These are phyloP conservation scores for Chlorella ohadii DNA, from an alignment of 139 green algal genomes.

Conservation along the genomic window DNA sequence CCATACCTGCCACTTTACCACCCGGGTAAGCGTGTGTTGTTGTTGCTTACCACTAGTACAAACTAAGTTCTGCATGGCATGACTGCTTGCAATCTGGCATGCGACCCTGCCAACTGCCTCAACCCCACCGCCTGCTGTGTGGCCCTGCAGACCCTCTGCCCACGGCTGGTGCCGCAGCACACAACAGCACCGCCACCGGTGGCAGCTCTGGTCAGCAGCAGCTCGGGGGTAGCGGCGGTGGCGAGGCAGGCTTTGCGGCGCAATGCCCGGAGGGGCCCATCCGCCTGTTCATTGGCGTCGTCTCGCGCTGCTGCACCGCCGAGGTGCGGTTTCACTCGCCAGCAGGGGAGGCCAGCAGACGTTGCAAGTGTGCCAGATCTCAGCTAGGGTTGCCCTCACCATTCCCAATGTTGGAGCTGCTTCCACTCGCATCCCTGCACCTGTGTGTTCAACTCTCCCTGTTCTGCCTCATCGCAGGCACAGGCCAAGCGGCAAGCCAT, in stretches of 20 bases:
- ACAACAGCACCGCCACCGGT: neutral
- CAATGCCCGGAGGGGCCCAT: constrained; percentile 30
- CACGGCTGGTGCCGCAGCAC: neutral
- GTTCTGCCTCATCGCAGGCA: neutral
- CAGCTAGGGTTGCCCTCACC: no score
- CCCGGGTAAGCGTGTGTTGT: neutral
- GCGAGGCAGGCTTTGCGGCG: neutral
- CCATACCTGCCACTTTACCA: constrained; percentile 19
- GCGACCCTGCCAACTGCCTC: no score
- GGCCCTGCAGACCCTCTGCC: neutral
- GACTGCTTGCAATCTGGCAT: no score
- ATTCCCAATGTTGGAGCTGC: no score
- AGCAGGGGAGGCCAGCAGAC: no score
- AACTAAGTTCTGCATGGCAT: no score
- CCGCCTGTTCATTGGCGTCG: constrained; percentile 49
- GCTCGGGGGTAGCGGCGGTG: no score
- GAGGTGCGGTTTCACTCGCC: neutral
- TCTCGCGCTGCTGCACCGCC: constrained; percentile 26
- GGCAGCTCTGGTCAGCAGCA: neutral
- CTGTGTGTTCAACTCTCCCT: no score
- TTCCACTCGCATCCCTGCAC: neutral
- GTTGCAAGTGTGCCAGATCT: no score
- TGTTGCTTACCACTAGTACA: neutral
- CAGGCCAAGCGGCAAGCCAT: constrained; percentile 40
- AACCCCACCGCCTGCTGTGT: neutral